Percentiles rank a stretch among this genome's conserved stretches.
These are phyloP conservation scores for Plasmopara viticola DNA, from an alignment of 352 stramenopile species.

Conservation along the genomic window DNA sequence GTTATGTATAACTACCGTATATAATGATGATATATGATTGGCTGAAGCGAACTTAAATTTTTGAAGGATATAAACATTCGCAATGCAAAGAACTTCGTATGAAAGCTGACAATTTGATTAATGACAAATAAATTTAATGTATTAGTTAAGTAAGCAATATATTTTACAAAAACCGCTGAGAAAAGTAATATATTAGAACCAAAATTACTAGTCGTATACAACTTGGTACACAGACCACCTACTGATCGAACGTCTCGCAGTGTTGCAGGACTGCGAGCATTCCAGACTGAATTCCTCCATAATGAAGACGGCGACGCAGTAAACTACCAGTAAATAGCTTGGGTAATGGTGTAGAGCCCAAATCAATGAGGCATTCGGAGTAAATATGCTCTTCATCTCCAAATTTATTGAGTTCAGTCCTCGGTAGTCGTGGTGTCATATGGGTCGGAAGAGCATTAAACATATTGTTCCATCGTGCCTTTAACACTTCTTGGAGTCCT, in stretches of 20 bases:
- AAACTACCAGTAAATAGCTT: slow-evolving; percentile 11
- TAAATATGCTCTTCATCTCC: slow-evolving; percentile 13
- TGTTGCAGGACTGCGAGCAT: slow-evolving; percentile 12
- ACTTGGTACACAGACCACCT: slow-evolving; percentile 14
- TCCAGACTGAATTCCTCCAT: slow-evolving; percentile 11
- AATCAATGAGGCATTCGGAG: slow-evolving; percentile 16
- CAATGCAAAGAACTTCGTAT: too few species aligned
- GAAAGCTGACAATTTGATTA: too few species aligned
- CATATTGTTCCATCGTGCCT: slow-evolving; percentile 20
- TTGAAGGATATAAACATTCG: too few species aligned
- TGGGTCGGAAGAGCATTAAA: slow-evolving; percentile 16
- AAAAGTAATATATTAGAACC: too few species aligned
- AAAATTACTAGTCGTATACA: neutral
- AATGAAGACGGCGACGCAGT: slow-evolving; percentile 15
- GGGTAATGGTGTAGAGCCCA: slow-evolving; percentile 12
- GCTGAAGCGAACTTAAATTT: too few species aligned
- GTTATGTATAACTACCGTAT: too few species aligned
- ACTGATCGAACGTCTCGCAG: slow-evolving; percentile 14
- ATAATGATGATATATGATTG: too few species aligned
- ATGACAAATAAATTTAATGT: too few species aligned
- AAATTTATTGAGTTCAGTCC: slow-evolving; percentile 6
- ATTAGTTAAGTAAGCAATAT: too few species aligned
- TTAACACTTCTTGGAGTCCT: slow-evolving; percentile 10
- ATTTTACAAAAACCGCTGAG: too few species aligned
- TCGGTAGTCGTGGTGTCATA: slow-evolving; percentile 17